A percentile compares a stretch with the other conserved stretches of the same genome.
Conservation (phyloP, 1,284 basidiomycete species). For the Amylostereum chailletii region DNA sequence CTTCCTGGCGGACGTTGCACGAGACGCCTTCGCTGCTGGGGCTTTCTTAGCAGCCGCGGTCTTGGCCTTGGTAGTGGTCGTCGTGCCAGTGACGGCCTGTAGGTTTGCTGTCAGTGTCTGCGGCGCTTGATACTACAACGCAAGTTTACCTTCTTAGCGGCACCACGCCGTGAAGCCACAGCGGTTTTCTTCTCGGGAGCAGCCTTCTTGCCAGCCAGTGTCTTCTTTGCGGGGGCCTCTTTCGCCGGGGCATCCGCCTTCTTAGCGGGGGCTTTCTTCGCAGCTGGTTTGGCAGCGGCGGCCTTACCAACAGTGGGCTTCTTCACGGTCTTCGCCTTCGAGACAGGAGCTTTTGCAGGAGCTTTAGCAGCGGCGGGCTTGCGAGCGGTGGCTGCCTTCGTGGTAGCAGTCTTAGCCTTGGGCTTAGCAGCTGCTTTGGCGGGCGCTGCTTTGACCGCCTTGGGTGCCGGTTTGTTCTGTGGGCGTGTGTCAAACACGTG, state of each 20-base stretch:
- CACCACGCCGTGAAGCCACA: conserved; percentile 35
- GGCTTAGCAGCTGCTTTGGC: conserved; percentile 19
- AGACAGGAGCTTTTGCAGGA: conserved; percentile 16
- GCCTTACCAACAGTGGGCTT: conserved; percentile 7
- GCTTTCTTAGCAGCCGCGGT: conserved; percentile 30
- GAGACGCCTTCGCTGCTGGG: conserved; percentile 10
- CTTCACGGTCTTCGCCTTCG: conserved; percentile 9
- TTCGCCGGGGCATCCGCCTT: conserved; percentile 13
- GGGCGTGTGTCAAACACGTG: conserved; percentile 11
- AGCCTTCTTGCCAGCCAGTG: conserved; percentile 35
- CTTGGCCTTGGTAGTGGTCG: conserved; percentile 25
- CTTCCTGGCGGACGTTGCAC: too few relatives aligned
- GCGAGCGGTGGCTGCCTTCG: conserved; percentile 8
- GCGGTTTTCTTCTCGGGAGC: conserved; percentile 40
- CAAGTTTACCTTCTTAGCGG: conserved; percentile 43
- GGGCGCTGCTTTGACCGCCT: conserved; percentile 22
- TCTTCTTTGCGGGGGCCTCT: conserved; percentile 19
- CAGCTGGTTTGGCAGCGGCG: conserved; percentile 8
- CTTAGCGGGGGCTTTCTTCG: conserved; percentile 13
- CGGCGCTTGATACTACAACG: not conserved
- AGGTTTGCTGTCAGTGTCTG: conserved; percentile 3
- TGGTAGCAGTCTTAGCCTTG: conserved; percentile 15
- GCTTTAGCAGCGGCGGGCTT: conserved; percentile 5
- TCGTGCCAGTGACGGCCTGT: conserved; percentile 42
- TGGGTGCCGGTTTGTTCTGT: conserved; percentile 51